These are phyloP conservation scores for Plenodomus lindquistii DNA, from an alignment of 2,329 filamentous ascomycete species.

Conservation along the genomic window DNA sequence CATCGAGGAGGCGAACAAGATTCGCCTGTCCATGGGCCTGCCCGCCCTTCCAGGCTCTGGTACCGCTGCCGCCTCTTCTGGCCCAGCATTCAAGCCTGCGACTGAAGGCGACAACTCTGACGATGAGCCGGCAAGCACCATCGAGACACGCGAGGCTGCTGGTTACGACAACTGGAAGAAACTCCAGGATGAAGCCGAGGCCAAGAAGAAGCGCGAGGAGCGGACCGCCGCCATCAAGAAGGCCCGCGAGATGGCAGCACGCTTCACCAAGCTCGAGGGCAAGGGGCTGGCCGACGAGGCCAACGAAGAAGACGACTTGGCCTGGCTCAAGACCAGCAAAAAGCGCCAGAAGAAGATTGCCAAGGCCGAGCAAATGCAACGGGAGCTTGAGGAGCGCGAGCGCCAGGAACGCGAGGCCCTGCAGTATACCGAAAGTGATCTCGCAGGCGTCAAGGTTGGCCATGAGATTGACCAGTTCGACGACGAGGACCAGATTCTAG, in stretches of 20 bases:
- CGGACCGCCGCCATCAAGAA: constrained; percentile 83
- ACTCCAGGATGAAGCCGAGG: constrained; percentile 67
- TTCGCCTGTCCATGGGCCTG: constrained; percentile 85
- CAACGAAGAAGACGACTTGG: constrained; percentile 71
- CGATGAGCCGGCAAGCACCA: constrained; percentile 76
- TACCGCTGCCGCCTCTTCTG: constrained; percentile 52
- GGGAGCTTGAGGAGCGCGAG: constrained; percentile 75
- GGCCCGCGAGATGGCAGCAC: constrained; percentile 81
- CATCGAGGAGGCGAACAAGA: constrained; percentile 92
- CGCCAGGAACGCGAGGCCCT: constrained; percentile 62
- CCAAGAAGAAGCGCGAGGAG: constrained; percentile 78
- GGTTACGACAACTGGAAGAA: constrained; percentile 76
- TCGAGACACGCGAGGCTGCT: constrained; percentile 77
- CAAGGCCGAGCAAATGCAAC: constrained; percentile 68
- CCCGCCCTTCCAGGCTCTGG: constrained; percentile 86
- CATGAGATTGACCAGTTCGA: constrained; percentile 84
- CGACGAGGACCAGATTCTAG: constrained; percentile 85
- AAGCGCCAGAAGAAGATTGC: constrained; percentile 92
- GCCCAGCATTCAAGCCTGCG: constrained; percentile 60
- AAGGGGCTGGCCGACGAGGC: constrained; percentile 81
- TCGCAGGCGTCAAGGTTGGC: constrained; percentile 88
- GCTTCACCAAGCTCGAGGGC: constrained; percentile 75
- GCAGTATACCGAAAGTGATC: constrained; percentile 82
- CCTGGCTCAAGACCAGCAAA: constrained; percentile 88
- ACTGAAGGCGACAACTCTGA: constrained; percentile 58